A percentile compares a stretch with the other conserved stretches of the same genome.
These are phyloP conservation scores for Rosa lucieae DNA, from an alignment of 306 rosid genomes.

Conservation along the genomic window DNA sequence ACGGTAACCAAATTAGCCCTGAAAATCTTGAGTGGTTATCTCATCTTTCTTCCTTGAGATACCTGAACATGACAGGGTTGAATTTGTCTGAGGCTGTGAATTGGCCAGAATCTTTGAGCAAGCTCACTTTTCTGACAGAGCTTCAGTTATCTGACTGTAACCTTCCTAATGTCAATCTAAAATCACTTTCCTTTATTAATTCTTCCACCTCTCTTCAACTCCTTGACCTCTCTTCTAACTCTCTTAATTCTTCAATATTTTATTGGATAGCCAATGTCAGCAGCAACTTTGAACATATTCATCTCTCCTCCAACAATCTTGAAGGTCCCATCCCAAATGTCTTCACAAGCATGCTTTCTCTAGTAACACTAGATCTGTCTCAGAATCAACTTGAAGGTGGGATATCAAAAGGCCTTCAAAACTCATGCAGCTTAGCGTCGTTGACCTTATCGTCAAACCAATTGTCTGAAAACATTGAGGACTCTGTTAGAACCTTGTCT, in stretches of 20 bases:
- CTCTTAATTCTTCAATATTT: background rate
- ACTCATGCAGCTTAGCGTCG: background rate
- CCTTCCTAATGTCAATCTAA: background rate
- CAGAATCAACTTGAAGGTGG: background rate
- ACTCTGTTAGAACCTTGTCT: too few species aligned
- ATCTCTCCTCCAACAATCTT: background rate
- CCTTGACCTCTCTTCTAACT: background rate
- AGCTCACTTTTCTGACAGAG: background rate
- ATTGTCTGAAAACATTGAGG: background rate
- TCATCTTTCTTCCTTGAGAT: background rate
- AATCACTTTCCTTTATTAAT: background rate
- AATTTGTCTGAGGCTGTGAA: background rate
- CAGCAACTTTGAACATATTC: background rate
- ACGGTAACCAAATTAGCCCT: too few species aligned
- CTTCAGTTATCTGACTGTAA: fast-evolving
- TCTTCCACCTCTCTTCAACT: background rate
- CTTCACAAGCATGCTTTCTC: background rate
- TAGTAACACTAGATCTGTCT: background rate
- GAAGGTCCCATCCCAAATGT: background rate
- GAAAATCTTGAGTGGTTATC: background rate
- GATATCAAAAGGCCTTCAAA: background rate
- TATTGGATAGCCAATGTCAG: conserved; percentile 1
- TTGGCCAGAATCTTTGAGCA: background rate
- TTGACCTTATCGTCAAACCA: fast-evolving
- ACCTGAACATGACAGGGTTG: background rate